These are phyloP conservation scores for Chlamydomonas sphaeroides DNA, from an alignment of 139 green algal species.

Conservation along the genomic window DNA sequence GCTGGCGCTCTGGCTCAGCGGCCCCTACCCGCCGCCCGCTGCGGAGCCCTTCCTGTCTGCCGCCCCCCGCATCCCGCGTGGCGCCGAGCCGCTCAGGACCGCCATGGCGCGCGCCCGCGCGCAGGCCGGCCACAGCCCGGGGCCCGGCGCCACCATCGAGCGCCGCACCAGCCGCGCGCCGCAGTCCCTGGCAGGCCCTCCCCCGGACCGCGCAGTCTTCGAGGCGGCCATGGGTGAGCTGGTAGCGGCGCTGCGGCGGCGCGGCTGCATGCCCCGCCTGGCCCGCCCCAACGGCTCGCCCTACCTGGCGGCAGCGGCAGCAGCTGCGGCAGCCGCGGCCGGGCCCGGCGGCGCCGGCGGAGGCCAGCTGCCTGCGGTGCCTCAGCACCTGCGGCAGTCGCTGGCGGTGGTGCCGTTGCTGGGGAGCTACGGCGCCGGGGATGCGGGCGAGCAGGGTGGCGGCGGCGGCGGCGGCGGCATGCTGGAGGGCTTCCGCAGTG, in stretches of 20 bases:
- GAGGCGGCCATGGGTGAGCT: background rate
- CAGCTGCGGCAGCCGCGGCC: background rate
- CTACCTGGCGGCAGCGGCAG: constrained; percentile 1
- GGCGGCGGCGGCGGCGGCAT: too few relatives aligned
- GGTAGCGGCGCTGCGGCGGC: background rate
- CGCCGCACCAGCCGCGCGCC: background rate
- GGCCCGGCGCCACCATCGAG: too few relatives aligned
- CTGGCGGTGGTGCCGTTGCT: too few relatives aligned
- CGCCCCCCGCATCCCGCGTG: too few relatives aligned
- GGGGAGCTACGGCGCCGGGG: too few relatives aligned
- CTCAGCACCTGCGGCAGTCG: too few relatives aligned
- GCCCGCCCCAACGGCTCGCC: background rate
- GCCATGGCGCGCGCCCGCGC: background rate
- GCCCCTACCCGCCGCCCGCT: background rate
- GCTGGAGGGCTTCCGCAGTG: too few relatives aligned
- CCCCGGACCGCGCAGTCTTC: background rate
- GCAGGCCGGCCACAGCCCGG: too few relatives aligned
- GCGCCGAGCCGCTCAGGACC: background rate
- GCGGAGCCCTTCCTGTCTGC: background rate
- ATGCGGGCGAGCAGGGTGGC: too few relatives aligned
- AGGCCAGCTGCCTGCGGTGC: too few relatives aligned
- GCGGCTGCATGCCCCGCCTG: background rate
- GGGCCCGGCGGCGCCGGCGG: too few relatives aligned
- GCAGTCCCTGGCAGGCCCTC: too few relatives aligned
- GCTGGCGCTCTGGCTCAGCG: background rate